Percentiles rank a stretch among this genome's conserved stretches.
Conservation (phyloP, 768 basidiomycete genomes). For the Peribolospora kevripleyi region DNA sequence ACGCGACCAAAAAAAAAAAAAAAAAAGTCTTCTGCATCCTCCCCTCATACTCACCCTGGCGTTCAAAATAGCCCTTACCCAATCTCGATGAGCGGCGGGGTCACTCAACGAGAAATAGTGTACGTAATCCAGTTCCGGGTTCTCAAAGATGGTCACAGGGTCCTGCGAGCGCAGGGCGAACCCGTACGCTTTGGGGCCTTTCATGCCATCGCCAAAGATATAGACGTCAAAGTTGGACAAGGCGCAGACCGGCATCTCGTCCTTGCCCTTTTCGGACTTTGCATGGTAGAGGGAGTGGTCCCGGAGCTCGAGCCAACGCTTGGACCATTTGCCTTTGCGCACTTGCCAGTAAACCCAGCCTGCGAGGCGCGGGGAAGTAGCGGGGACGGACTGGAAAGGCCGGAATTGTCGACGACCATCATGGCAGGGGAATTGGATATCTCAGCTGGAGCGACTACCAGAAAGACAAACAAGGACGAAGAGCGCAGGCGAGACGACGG, state of each 20-base stretch:
- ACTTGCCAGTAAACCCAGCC: slow-evolving; percentile 68
- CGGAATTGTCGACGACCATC: slow-evolving; percentile 8
- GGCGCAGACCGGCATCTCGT: slow-evolving; percentile 56
- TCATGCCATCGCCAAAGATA: slow-evolving; percentile 25
- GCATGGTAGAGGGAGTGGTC: slow-evolving; percentile 69
- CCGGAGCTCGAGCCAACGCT: slow-evolving; percentile 64
- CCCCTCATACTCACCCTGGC: no score
- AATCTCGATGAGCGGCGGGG: no score
- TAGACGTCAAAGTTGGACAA: slow-evolving; percentile 77
- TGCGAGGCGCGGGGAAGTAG: slow-evolving; percentile 24
- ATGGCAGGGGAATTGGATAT: slow-evolving; percentile 12
- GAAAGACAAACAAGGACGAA: rapidly evolving
- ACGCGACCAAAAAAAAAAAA: no score
- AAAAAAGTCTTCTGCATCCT: no score
- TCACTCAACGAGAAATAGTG: slow-evolving; percentile 39
- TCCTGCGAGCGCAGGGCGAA: slow-evolving; percentile 79
- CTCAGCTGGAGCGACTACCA: slow-evolving; percentile 22
- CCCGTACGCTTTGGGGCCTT: slow-evolving; percentile 58
- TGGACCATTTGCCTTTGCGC: slow-evolving; percentile 86
- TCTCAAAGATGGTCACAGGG: slow-evolving; percentile 62
- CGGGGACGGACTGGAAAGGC: slow-evolving; percentile 28
- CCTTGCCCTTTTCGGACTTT: slow-evolving; percentile 73
- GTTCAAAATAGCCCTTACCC: no score
- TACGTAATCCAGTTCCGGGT: slow-evolving; percentile 51
- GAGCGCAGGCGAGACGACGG: neutral